Evolutionary conservation across 1,139 yeast species (phyloP), one percentile per base, ranked within the genome.

Genomic region (Lodderomyces elongisporus): DNA sequence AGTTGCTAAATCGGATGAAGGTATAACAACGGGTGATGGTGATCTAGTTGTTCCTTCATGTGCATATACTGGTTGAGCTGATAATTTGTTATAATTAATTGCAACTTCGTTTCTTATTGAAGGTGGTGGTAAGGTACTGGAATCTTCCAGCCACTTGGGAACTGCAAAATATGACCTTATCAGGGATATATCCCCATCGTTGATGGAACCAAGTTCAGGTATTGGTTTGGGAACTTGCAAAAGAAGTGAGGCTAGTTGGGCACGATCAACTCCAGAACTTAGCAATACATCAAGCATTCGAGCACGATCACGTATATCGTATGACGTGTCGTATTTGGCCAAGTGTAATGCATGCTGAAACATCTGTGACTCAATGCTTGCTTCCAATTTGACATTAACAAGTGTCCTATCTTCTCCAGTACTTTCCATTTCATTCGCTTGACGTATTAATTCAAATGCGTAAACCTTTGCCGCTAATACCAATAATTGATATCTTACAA

Each of bases 261-360:
- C 52, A 37, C 62, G 58, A 18, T 54, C 56, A 27, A 40, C 59
- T 38, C 60, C 60, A 2, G 57, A 48, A 34, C 59, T 56, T 27
- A 70, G 66, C 30, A 70, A 70, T 1, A 78, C 74, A 25, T 74
- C 64, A 28, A 87, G 66, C 66, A 83, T 70, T 42, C 98, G 69
- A 0, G 95, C 85, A 37, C 93, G 70, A 51, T 93, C 98, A 41
- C 98, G 70, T 0, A 85, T 75, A 51, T 87, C 96, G 47, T 78
- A 79, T 5, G 77, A 74, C 6, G 70, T 60, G 52, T 93, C 99
- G 51, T 79, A 85, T 42, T 79, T 77, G 10, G 88, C 75, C 34
- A 87, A 60, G 13, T 77, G 77, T 36, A 85, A 59, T 1, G 76
- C 70, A 48, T 80, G 71, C 24, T 74, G 74, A 45, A 84, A 79